phyloP scores from a whole-genome alignment of 2,329 filamentous ascomycete genomes.

The Alternaria conjuncta region DNA sequence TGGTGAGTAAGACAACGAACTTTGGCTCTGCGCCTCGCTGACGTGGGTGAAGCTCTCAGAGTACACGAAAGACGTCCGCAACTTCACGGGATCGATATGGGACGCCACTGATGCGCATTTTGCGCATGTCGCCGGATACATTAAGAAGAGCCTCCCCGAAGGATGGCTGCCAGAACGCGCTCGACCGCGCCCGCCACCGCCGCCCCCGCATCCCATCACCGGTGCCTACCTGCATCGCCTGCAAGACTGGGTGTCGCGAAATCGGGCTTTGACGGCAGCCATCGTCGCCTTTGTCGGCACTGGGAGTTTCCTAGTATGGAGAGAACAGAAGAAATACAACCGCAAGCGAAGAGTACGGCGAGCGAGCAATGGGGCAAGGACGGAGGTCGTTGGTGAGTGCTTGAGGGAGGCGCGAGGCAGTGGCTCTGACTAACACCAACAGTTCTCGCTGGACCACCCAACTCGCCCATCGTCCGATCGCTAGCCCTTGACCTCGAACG shows the following conservation, averaged over 20 bases:
- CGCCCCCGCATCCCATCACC: constrained; percentile 52
- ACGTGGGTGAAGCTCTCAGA: constrained; percentile 58
- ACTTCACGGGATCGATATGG: constrained; percentile 75
- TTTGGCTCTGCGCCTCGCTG: constrained; percentile 8
- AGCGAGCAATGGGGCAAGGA: constrained; percentile 80
- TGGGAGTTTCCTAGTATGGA: constrained; percentile 63
- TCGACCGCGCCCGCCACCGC: constrained; percentile 62
- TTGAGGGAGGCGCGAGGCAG: neutral
- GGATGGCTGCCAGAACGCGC: constrained; percentile 76
- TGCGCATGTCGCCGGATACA: constrained; percentile 72
- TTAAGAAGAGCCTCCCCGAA: constrained; percentile 72
- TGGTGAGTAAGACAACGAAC: constrained; percentile 61
- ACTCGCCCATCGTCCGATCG: constrained; percentile 81
- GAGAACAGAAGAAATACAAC: constrained; percentile 64
- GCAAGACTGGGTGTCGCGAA: constrained; percentile 72
- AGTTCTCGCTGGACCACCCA: constrained; percentile 86
- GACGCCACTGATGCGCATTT: constrained; percentile 82
- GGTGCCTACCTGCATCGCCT: constrained; percentile 61
- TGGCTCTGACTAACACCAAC: constrained; percentile 42
- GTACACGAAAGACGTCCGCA: constrained; percentile 69
- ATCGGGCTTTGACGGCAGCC: constrained; percentile 76
- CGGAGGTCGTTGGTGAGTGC: constrained; percentile 72
- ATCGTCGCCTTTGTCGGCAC: constrained; percentile 75
- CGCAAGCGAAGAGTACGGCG: constrained; percentile 77
- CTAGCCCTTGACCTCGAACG: constrained; percentile 86